These are phyloP conservation scores for Spizellomyces sp. DNA, from an alignment of 192 early-diverging fungal species.

Conservation along the genomic window DNA sequence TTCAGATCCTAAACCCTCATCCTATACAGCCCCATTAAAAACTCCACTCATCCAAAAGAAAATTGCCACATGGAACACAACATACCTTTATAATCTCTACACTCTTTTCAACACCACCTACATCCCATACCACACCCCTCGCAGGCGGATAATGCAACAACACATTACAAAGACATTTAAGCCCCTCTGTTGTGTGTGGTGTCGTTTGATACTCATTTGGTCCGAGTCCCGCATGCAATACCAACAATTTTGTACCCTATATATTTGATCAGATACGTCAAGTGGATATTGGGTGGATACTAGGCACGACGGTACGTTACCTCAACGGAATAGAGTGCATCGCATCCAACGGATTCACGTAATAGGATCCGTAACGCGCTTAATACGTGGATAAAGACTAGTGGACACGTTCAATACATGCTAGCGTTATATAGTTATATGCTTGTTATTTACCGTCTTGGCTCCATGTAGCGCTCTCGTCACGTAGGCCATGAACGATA, in stretches of 20 bases:
- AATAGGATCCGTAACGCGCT: neutral
- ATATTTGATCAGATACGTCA: neutral
- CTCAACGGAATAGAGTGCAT: neutral
- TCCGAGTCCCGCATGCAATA: neutral
- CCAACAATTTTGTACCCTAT: neutral
- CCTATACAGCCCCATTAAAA: slow-evolving; percentile 15
- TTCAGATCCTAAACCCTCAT: slow-evolving; percentile 42
- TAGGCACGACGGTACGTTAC: neutral
- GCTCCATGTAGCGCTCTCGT: too few species aligned
- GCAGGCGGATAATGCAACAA: slow-evolving; percentile 56
- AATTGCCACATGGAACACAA: neutral
- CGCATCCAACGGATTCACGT: neutral
- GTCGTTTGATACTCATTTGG: neutral
- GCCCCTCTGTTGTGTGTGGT: slow-evolving; percentile 39
- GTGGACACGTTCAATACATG: too few species aligned
- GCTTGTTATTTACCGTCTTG: too few species aligned
- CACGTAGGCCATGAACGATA: too few species aligned
- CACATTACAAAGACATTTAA: slow-evolving; percentile 74
- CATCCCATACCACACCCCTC: slow-evolving; percentile 46
- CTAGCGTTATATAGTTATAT: too few species aligned
- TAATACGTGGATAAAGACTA: neutral
- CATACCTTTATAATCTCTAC: slow-evolving; percentile 50
- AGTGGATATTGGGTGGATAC: too few species aligned
- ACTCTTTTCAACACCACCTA: slow-evolving; percentile 43
- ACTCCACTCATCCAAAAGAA: neutral